Evolutionary conservation across 306 rosid species (phyloP), one percentile per base, ranked within the genome.

Genomic region (Prinsepia uniflora): DNA sequence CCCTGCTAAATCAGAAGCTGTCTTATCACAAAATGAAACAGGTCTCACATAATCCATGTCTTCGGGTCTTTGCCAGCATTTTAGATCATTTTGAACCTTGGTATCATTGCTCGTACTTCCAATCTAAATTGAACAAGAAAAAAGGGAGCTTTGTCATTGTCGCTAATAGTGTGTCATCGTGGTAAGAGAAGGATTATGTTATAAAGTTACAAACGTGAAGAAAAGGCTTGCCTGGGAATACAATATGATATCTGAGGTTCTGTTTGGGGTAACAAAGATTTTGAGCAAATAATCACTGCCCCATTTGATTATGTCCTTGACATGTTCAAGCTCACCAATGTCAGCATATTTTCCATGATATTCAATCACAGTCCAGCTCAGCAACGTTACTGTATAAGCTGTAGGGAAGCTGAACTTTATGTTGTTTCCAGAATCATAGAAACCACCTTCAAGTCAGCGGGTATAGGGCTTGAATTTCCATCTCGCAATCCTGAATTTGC

Each of bases 401-500:
- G 92, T 86, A 57, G 92, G 74, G 76, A 92, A 92, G 67, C 81
- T 92, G 77, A 88, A 90, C 83, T 92, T 92, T 17, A 88, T 86
- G 72, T 85, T 85, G 81, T 88, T 92, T 22, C 96, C 96, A 72
- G 98, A 90, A 81, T 92, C 98, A 78, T 92, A 88, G 78, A 86
- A 92, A 69, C 98, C 96, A n/a, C 96, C 96, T 62, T 55, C 65
- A 65, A 89, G 72, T 80, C 65, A 58, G 65, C 73, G 10, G 48
- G 76, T 75, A 54, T 42, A 44, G 67, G 63, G 49, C 67, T 68
- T 14, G 61, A 72, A 40, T 68, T 65, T 69, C 96, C 96, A 79
- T 92, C 96, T 15, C 75, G 24, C 73, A 88, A 73, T 82, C 91
- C 96, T 0, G 96, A 92, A 55, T 88, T 87, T 50, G 88, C 92